phyloP scores from a whole-genome alignment of 2,329 filamentous ascomycete species.

The Calonectria leucothoes region DNA sequence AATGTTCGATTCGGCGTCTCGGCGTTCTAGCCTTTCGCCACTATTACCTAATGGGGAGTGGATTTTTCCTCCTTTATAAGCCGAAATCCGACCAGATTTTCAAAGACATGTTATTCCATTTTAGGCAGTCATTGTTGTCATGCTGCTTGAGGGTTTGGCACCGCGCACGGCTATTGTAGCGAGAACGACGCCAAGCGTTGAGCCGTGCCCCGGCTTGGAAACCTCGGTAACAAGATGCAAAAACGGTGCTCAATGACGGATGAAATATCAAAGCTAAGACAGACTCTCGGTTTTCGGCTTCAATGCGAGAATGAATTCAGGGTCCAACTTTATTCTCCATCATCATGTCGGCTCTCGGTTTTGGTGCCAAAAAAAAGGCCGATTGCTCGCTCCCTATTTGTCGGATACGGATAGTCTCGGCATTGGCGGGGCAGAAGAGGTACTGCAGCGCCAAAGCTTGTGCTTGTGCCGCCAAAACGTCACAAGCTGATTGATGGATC shows the following conservation, averaged over 20 bases:
- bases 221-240: background rate
- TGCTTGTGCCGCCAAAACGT: conserved; percentile 30
- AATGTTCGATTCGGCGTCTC: conserved; percentile 18
- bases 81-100: background rate
- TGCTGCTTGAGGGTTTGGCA: background rate
- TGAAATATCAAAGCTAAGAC: conserved; percentile 17
- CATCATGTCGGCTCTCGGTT: conserved; percentile 3
- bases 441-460: conserved; percentile 23
- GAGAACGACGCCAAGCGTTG: background rate
- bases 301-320: background rate
- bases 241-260: background rate
- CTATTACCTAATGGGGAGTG: conserved; percentile 10
- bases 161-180: background rate
- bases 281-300: conserved; percentile 1
- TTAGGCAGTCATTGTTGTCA: background rate
- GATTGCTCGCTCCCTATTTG: background rate
- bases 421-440: conserved; percentile 43
- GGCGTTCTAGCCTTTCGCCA: conserved; percentile 20
- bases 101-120: background rate
- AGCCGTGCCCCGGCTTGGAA: background rate
- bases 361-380: background rate
- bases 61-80: background rate
- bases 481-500: conserved; percentile 25
- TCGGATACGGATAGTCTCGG: conserved; percentile 41
- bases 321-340: background rate